Evolutionary conservation across 1,139 yeast species (phyloP).

Genomic region (Spencermartinsiella ligniputridi): DNA sequence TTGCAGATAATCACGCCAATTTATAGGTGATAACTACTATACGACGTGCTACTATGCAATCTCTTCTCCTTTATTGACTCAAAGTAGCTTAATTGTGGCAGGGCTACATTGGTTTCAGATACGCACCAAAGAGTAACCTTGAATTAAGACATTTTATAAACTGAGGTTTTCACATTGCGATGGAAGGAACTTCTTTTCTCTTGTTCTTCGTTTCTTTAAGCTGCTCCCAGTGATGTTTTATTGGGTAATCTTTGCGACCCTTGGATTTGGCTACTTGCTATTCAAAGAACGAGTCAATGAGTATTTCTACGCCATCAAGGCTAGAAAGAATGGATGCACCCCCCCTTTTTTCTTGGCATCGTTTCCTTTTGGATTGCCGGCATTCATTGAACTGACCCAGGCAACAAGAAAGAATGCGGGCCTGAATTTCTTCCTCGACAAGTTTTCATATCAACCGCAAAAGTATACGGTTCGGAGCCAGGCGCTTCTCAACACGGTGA

Average conservation of each 20-base stretch:
- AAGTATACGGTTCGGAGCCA: background rate
- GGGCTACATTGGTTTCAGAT: too few relatives aligned
- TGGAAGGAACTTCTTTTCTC: too few relatives aligned
- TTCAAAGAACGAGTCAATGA: conserved; percentile 1
- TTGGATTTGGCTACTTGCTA: background rate
- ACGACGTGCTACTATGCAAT: too few relatives aligned
- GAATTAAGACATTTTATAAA: too few relatives aligned
- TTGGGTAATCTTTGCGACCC: background rate
- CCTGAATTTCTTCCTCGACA: conserved; percentile 7
- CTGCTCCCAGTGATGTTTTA: background rate
- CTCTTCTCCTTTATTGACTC: too few relatives aligned
- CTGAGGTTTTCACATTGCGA: too few relatives aligned
- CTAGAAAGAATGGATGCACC: conserved; percentile 9
- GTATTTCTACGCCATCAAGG: background rate
- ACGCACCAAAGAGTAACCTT: too few relatives aligned
- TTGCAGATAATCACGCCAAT: too few relatives aligned
- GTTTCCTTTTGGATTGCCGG: conserved; percentile 20
- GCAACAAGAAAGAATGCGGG: conserved; percentile 8
- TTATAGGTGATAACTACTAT: too few relatives aligned
- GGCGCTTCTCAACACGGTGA: background rate
- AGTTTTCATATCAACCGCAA: background rate
- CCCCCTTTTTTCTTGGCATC: conserved; percentile 4
- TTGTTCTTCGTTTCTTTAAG: too few relatives aligned
- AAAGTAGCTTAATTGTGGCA: too few relatives aligned
- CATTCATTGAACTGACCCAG: conserved; percentile 7